phyloP scores from a whole-genome alignment of 768 basidiomycete genomes.

The Agaricus subrufescens region DNA sequence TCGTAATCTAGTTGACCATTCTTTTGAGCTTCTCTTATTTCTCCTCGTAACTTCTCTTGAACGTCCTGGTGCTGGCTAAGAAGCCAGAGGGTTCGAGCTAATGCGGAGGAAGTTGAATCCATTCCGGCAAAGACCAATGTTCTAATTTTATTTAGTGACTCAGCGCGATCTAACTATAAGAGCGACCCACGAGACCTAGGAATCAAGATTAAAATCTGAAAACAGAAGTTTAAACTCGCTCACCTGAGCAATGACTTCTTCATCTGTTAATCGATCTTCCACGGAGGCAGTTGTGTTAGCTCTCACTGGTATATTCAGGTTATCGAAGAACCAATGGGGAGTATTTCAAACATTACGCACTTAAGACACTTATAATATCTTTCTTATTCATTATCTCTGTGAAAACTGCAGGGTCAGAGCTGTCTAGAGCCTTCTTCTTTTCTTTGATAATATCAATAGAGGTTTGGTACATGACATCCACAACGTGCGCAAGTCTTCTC shows the following conservation, averaged over 20 bases:
- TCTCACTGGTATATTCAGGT: slow-evolving; percentile 21
- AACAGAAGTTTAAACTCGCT: slow-evolving; percentile 2
- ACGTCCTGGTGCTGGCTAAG: slow-evolving; percentile 16
- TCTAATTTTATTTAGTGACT: neutral
- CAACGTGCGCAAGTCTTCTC: slow-evolving; percentile 24
- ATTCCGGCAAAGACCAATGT: slow-evolving; percentile 21
- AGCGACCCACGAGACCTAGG: neutral
- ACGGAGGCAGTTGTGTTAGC: slow-evolving; percentile 27
- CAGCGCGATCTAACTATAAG: neutral
- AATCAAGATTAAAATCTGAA: neutral
- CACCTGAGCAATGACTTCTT: slow-evolving; percentile 30
- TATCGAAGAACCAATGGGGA: neutral
- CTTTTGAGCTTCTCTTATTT: slow-evolving; percentile 20
- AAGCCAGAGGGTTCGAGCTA: slow-evolving; percentile 16
- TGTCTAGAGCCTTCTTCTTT: slow-evolving; percentile 30
- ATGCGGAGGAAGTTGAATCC: slow-evolving; percentile 20
- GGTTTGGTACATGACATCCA: slow-evolving; percentile 29
- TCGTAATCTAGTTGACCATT: slow-evolving; percentile 29
- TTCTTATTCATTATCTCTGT: slow-evolving; percentile 34
- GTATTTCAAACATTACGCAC: slow-evolving; percentile 22
- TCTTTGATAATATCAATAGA: slow-evolving; percentile 30
- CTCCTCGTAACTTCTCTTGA: slow-evolving; percentile 18
- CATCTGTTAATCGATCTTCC: slow-evolving; percentile 27
- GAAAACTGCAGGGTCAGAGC: slow-evolving; percentile 27
- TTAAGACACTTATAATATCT: slow-evolving; percentile 42